Evolutionary conservation across 2,329 filamentous ascomycete species (phyloP), one percentile per base, ranked within the genome.

Genomic region (Cladosporium cucumerinum): DNA sequence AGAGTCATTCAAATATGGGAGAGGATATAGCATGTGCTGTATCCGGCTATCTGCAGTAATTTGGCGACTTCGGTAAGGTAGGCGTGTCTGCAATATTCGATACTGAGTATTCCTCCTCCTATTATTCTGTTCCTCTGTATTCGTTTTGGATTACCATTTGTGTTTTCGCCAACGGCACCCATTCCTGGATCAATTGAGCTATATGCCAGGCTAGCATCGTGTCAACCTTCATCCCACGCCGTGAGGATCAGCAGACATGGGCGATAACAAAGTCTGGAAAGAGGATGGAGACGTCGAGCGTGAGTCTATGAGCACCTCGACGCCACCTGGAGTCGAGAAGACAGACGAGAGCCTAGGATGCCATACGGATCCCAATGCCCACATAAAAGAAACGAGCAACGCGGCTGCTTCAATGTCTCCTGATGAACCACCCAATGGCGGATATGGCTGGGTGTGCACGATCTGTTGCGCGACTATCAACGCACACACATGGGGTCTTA

Each of bases 391-490:
- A 12, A 12, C 7, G 8, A 32, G 30, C 23, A 23, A 57, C 5
- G 25, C 54, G 2, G 21, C 59, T 34, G 25, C 48, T 25, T 48
- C 59, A 1, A 16, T 28, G 21, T 32, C 14, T 12, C 59, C 59
- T 7, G 21, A 25, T 14, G 32, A 36, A 28, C 57, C 57, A 16
- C 59, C 43, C 81, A 84, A 2, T 84, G 85, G 87, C 49, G 87
- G 87, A 16, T 89, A 88, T 68, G 84, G 84, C 51, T 86, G 84
- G 84, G 79, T 85, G 7, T 84, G 81, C 69, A 82, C 83, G 21
- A 78, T 72, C 28, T 80, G 78, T 67, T 72, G 74, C 18, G 77
- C 76, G 59, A 67, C 77, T 6, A 81, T 83, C 39, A 83, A 82
- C 68, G 78, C 74, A 0, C 79, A 82, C 69, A 82, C 80, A 5